Conservation (phyloP, 441 rosid species). For the Jatropha podagrica region DNA sequence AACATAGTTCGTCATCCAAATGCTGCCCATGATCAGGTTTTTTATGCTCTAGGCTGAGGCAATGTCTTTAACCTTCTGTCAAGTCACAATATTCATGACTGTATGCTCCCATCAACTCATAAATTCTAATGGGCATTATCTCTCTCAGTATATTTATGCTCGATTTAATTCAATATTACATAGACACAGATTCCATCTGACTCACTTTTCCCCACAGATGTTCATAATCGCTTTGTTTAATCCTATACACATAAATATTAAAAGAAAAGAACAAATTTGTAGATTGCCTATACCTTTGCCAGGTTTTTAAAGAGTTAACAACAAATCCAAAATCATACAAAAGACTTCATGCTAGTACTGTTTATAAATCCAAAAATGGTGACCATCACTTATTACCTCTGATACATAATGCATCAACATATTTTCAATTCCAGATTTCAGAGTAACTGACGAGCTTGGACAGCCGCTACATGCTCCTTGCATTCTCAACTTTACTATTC, state of each 20-base stretch:
- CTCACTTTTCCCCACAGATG: not conserved
- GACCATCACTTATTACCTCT: conserved; percentile 68
- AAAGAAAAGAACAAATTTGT: not conserved
- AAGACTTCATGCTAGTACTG: not conserved
- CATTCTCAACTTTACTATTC: conserved; percentile 87
- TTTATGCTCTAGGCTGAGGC: not conserved
- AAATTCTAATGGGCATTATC: not conserved
- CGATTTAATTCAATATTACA: not conserved
- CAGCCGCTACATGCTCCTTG: conserved; percentile 99
- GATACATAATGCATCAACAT: conserved; percentile 98
- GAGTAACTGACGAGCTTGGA: conserved; percentile 94
- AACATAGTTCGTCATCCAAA: not conserved
- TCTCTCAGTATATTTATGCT: too few species aligned
- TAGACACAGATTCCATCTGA: not conserved
- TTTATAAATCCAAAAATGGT: not conserved
- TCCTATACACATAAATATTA: not conserved
- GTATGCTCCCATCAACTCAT: not conserved
- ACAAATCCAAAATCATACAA: not conserved
- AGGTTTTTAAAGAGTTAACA: not conserved
- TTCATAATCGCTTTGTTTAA: not conserved
- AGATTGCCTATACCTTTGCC: not conserved
- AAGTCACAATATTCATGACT: not conserved
- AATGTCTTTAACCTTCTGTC: too few species aligned
- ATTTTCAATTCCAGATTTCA: conserved; percentile 96
- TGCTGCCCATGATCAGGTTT: not conserved